Evolutionary conservation across 1,284 basidiomycete species (phyloP).

Genomic region (Fomitopsis schrenkii): DNA sequence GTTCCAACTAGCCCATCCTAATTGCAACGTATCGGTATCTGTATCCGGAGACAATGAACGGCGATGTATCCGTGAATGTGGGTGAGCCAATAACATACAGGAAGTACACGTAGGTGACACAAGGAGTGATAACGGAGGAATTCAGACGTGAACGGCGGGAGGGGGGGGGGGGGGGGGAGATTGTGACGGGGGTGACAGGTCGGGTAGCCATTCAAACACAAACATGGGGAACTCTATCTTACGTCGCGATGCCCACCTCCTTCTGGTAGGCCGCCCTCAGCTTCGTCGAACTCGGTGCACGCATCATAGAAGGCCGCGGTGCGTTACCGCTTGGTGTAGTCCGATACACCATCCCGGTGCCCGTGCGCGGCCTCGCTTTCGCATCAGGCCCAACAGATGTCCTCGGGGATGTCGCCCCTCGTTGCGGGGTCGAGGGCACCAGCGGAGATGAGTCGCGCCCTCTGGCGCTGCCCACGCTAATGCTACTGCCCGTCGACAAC

Average conservation of each 20-base stretch:
- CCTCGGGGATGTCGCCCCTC: neutral
- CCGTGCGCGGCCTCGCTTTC: slow-evolving; percentile 50
- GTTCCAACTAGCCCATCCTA: neutral
- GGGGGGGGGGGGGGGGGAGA: neutral
- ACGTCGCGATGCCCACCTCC: slow-evolving; percentile 14
- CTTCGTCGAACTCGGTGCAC: slow-evolving; percentile 21
- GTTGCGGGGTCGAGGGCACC: neutral
- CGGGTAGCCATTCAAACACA: neutral
- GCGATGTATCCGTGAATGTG: slow-evolving; percentile 2
- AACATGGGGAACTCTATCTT: neutral
- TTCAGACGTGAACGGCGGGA: neutral
- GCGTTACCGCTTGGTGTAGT: slow-evolving; percentile 11
- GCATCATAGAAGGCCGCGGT: slow-evolving; percentile 20
- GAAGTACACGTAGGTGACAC: neutral
- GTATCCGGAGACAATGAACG: neutral
- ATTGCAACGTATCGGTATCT: neutral
- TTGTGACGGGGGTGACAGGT: neutral
- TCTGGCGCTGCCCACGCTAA: slow-evolving; percentile 1
- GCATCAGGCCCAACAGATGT: slow-evolving; percentile 9
- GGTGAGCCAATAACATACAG: slow-evolving; percentile 2
- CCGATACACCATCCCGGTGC: slow-evolving; percentile 67
- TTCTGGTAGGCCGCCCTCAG: slow-evolving; percentile 13
- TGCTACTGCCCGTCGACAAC: slow-evolving; percentile 5
- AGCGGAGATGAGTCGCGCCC: neutral
- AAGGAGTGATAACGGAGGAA: neutral